phyloP scores from a whole-genome alignment of 306 rosid species.

The Potentilla sterilis region DNA sequence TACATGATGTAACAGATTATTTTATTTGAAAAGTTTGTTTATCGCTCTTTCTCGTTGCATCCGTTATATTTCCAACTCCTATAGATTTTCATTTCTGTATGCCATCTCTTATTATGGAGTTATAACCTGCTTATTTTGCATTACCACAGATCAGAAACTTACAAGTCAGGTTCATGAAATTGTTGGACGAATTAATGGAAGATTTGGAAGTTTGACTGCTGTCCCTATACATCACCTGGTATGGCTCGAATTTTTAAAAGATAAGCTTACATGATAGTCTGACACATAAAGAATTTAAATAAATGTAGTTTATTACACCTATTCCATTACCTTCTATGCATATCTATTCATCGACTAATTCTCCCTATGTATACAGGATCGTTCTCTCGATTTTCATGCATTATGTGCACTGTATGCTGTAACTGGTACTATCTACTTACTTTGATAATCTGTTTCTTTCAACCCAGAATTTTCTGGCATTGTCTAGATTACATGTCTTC shows the following conservation, averaged over 20 bases:
- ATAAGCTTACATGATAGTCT: not conserved
- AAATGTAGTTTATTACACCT: not conserved
- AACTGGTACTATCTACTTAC: slow-evolving; percentile 54
- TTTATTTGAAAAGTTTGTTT: too few species aligned
- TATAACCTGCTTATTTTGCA: slow-evolving; percentile 30
- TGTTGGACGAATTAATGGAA: slow-evolving; percentile 89
- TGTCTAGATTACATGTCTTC: not conserved
- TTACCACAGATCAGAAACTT: slow-evolving; percentile 79
- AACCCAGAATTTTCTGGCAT: not conserved
- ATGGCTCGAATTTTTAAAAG: not conserved
- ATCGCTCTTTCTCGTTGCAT: not conserved
- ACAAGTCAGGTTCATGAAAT: slow-evolving; percentile 97
- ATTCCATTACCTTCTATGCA: not conserved
- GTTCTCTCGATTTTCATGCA: slow-evolving; percentile 70
- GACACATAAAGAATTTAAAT: not conserved
- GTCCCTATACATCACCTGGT: slow-evolving; percentile 97
- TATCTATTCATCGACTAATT: not conserved
- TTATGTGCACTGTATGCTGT: slow-evolving; percentile 76
- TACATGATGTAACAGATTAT: not conserved
- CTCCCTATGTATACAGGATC: slow-evolving; percentile 55
- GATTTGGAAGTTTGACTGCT: slow-evolving; percentile 72
- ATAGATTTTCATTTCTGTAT: not conserved
- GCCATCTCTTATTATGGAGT: slow-evolving; percentile 9
- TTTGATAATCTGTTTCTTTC: slow-evolving; percentile 5
- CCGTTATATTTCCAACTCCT: not conserved